These are phyloP conservation scores for Paradendryphiella salina DNA, from an alignment of 2,329 filamentous ascomycete species.

Conservation along the genomic window DNA sequence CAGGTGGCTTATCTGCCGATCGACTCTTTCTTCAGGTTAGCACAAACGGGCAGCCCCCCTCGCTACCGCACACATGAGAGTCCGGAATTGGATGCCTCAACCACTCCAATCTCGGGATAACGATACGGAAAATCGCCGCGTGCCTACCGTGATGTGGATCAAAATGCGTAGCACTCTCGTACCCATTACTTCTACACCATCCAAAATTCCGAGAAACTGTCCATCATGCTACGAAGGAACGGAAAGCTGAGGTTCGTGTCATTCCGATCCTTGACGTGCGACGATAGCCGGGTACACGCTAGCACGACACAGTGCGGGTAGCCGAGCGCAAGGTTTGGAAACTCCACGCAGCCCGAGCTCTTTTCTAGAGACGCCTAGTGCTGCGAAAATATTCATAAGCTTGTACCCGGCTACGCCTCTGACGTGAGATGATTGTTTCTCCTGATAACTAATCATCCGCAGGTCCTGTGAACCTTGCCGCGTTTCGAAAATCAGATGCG, in stretches of 20 bases:
- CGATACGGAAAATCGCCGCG: neutral
- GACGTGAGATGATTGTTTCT: neutral
- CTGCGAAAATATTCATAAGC: neutral
- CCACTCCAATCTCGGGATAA: neutral
- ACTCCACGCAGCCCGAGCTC: neutral
- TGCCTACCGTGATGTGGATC: neutral
- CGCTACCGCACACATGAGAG: neutral
- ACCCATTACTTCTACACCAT: neutral
- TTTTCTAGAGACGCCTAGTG: neutral
- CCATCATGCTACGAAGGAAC: conserved; percentile 41
- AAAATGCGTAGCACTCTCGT: neutral
- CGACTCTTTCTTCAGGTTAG: neutral
- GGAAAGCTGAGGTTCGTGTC: conserved; percentile 41
- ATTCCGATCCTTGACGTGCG: neutral
- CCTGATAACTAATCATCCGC: conserved; percentile 16
- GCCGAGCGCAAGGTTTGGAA: neutral
- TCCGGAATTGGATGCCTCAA: neutral
- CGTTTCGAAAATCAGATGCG: conserved; percentile 44
- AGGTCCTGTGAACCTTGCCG: conserved; percentile 46
- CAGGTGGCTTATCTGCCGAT: neutral
- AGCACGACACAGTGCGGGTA: neutral
- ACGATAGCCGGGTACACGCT: neutral
- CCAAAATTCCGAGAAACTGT: neutral
- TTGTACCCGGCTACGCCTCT: neutral
- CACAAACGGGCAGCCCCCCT: neutral